Percentiles rank a stretch among this genome's conserved stretches.
Conservation (phyloP, 192 early-diverging fungal species). For the Dissophora globulifera region DNA sequence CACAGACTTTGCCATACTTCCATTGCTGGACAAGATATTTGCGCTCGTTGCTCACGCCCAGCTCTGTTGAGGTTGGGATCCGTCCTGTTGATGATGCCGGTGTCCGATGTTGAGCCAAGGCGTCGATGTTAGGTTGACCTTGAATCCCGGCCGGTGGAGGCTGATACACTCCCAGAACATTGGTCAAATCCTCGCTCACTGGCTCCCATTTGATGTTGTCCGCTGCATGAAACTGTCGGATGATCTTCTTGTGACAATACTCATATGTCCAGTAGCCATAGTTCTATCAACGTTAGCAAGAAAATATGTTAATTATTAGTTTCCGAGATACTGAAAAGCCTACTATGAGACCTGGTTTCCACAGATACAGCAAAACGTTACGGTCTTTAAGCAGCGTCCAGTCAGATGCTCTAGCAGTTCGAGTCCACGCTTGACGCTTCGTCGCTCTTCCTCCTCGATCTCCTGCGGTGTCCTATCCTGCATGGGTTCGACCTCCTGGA, state of each 20-base stretch:
- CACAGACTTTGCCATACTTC: slow-evolving; percentile 79
- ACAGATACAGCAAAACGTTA: too few relatives aligned
- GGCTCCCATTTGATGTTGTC: slow-evolving; percentile 54
- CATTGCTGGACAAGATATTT: slow-evolving; percentile 77
- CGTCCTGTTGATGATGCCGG: not conserved
- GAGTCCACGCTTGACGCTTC: slow-evolving; percentile 63
- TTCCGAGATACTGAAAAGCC: too few relatives aligned
- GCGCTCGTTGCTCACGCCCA: slow-evolving; percentile 57
- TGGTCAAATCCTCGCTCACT: slow-evolving; percentile 12
- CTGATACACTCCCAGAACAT: slow-evolving; percentile 44
- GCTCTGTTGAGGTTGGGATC: slow-evolving; percentile 35
- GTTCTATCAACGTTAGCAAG: slow-evolving; percentile 3
- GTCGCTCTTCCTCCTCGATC: slow-evolving; percentile 45
- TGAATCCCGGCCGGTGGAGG: slow-evolving; percentile 26
- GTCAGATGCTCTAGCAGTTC: slow-evolving; percentile 63
- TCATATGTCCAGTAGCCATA: slow-evolving; percentile 84
- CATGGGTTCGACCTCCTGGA: slow-evolving; percentile 29
- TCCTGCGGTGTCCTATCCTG: slow-evolving; percentile 32
- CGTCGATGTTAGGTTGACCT: slow-evolving; percentile 2
- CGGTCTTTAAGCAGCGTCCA: slow-evolving; percentile 61
- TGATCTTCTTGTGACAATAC: slow-evolving; percentile 75
- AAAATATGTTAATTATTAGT: too few relatives aligned
- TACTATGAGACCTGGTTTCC: too few relatives aligned
- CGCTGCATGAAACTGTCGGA: slow-evolving; percentile 46
- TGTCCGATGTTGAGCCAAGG: slow-evolving; percentile 3